Evolutionary conservation across 1,284 basidiomycete genomes (phyloP).

Genomic region (Phylloboletellus chloephorus): DNA sequence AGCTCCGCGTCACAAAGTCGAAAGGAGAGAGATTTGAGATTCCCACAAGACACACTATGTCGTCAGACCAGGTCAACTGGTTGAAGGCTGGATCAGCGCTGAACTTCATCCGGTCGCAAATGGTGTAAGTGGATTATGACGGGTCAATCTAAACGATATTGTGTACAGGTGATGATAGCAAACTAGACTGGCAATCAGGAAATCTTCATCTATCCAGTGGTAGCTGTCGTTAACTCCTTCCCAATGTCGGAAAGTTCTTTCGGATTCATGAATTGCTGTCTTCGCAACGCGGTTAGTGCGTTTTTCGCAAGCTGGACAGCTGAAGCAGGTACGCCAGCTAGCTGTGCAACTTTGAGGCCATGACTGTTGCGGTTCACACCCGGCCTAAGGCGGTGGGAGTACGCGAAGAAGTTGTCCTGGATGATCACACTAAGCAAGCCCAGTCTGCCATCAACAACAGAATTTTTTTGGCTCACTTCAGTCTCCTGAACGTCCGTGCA

Average conservation of each 20-base stretch:
- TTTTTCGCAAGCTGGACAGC: conserved; percentile 56
- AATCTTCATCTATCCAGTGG: neutral
- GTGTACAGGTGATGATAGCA: neutral
- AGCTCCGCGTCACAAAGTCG: conserved; percentile 65
- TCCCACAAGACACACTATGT: conserved; percentile 82
- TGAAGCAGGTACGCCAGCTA: conserved; percentile 78
- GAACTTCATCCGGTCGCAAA: conserved; percentile 70
- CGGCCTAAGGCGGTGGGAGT: conserved; percentile 74
- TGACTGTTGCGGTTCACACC: conserved; percentile 92
- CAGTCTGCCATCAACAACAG: neutral
- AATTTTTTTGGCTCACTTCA: conserved; percentile 46
- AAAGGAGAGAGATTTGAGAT: conserved; percentile 65
- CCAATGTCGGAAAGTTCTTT: conserved; percentile 28
- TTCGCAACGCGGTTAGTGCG: conserved; percentile 41
- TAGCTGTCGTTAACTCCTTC: conserved; percentile 18
- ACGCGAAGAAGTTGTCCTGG: conserved; percentile 72
- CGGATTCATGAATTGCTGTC: conserved; percentile 18
- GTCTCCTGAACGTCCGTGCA: conserved; percentile 83
- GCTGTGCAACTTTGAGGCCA: conserved; percentile 84
- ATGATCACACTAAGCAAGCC: conserved; percentile 1
- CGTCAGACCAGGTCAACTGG: conserved; percentile 84
- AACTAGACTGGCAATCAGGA: conserved; percentile 9
- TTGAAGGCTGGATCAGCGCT: conserved; percentile 80
- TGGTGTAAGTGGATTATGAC: conserved; percentile 23
- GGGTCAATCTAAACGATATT: too few species aligned